Percentiles rank a stretch among this genome's conserved stretches.
Evolutionary conservation across 164 flowering plant genomes (phyloP).

Genomic region (Nymphaea thermarum): DNA sequence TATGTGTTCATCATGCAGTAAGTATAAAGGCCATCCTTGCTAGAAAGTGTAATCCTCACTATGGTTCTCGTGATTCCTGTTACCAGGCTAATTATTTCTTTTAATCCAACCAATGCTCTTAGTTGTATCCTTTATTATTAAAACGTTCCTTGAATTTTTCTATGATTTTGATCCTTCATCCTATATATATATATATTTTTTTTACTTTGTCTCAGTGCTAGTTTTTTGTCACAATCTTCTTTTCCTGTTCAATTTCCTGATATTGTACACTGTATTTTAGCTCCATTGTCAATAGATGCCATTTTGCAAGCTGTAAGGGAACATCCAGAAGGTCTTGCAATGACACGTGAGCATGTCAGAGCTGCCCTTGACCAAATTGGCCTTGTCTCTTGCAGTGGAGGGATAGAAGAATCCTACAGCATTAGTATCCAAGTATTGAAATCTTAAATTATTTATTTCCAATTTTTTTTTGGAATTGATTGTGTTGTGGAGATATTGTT

Average conservation of each 20-base stretch:
- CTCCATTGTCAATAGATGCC: constrained; percentile 38
- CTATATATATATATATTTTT: neutral
- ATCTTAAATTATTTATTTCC: neutral
- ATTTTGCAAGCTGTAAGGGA: constrained; percentile 72
- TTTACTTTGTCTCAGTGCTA: neutral
- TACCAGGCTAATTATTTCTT: too few relatives aligned
- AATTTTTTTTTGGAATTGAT: neutral
- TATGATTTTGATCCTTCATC: constrained; percentile 1
- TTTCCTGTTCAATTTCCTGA: neutral
- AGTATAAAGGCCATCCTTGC: too few relatives aligned
- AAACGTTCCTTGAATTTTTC: neutral
- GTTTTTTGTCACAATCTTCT: neutral
- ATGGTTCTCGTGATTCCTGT: too few relatives aligned
- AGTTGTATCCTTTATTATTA: too few relatives aligned
- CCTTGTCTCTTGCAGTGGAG: constrained; percentile 22
- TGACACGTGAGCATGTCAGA: constrained; percentile 62
- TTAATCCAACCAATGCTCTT: too few relatives aligned
- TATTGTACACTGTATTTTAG: constrained; percentile 23
- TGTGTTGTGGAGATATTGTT: too few relatives aligned
- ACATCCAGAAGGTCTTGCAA: constrained; percentile 47
- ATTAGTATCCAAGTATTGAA: constrained; percentile 29
- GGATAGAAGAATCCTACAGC: constrained; percentile 34
- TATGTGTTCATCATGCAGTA: too few relatives aligned
- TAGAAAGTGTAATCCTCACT: too few relatives aligned
- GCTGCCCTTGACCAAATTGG: constrained; percentile 48